Base-by-base conservation (phyloP, 1,284 basidiomycete genomes). In the Pulveroboletus sp. region DNA sequence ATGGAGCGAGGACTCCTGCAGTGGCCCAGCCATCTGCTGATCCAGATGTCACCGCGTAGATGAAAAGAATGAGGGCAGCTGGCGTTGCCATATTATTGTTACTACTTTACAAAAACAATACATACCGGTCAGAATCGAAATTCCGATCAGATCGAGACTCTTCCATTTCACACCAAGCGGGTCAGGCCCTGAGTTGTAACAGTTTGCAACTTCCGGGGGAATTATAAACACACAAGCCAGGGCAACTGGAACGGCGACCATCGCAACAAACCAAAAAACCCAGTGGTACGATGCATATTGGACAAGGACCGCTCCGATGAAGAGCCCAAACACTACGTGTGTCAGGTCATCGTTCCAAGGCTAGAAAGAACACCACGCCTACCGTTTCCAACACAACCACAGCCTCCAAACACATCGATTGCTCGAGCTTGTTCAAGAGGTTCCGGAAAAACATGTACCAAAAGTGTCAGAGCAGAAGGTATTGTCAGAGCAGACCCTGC, bases 311-410 rank as follows among this genome's bases (percentile, higher is more conserved):
- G 72, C 74, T 20, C 74, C 74, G n/a, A 74, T 62, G 33, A 74
- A 50, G 29, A 74, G 61, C 11, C 74, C 74, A n/a, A 74, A 58
- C 9, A 75, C 73, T 76, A 39, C 8, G 8, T 4, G n/a, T 15
- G 18, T 40, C 35, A 49, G 18, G 20, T 38, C 14, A 3, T 29
- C 20, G 8, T 50, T 43, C 18, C 14, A 31, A 38, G 7, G 18
- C 25, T 8, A 2, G 12, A 11, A 49, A 38, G 11, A 38, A 46
- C 0, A 10, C 9, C 6, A 38, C 14, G 40, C 76, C 25, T 54
- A 81, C 79, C 72, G 59, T 80, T 76, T 17, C 74, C 80, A 18
- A 79, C 56, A 11, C 75, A 76, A 25, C 78, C 80, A 52, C 74
- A 74, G 0, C 77, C 78, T 44, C 77, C 79, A 51, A 80, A 79